phyloP scores from a whole-genome alignment of 2,329 filamentous ascomycete genomes.

The Dendrostoma leiphaemia region DNA sequence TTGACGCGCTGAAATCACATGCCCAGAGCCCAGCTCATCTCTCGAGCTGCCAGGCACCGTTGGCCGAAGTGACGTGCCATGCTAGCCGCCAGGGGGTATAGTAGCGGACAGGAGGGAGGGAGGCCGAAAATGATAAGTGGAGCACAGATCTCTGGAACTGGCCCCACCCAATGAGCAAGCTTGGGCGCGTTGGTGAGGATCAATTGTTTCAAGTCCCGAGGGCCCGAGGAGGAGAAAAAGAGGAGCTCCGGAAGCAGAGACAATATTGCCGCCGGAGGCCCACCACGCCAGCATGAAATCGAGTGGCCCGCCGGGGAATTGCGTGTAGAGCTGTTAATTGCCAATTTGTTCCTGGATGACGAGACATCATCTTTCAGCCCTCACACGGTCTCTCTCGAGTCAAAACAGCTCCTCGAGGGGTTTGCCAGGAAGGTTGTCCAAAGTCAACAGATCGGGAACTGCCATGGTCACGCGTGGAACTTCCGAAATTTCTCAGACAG shows the following conservation, averaged over 20 bases:
- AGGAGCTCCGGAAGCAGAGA: slow-evolving; percentile 10
- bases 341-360: slow-evolving; percentile 3
- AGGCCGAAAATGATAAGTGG: background rate
- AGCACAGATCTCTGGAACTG: background rate
- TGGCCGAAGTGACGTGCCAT: background rate
- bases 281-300: background rate
- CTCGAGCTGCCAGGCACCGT: background rate
- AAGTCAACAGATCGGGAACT: background rate
- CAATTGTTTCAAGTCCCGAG: slow-evolving; percentile 13
- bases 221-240: slow-evolving; percentile 3
- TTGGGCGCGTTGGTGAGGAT: slow-evolving; percentile 3
- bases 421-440: background rate
- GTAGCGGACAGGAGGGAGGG: background rate
- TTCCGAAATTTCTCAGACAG: background rate
- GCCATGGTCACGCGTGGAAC: background rate
- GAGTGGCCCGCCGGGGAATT: background rate
- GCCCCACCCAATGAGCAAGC: slow-evolving; percentile 14
- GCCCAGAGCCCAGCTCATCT: background rate
- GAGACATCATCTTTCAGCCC: background rate
- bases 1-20: background rate
- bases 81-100: background rate
- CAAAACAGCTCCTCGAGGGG: background rate
- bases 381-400: background rate
- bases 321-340: background rate
- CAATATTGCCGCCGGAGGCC: slow-evolving; percentile 2